Base-by-base conservation (phyloP, 78 protist genomes). In the Guillardia theta region DNA sequence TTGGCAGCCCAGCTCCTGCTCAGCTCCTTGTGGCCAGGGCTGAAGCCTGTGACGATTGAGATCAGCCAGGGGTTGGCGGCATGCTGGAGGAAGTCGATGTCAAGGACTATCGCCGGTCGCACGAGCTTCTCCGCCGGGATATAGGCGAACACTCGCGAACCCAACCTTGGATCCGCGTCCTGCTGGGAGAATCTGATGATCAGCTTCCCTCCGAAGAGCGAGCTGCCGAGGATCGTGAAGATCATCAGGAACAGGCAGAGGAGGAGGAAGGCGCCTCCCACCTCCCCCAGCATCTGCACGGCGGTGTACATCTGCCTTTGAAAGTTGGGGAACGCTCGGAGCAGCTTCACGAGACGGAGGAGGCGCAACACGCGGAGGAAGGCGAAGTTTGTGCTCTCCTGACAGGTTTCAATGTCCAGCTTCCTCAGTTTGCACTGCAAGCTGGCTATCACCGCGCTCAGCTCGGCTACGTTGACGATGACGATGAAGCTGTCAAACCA, bases 311-410 rank as follows among this genome's bases (percentile, higher is more conserved):
- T 22, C 83, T 70, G 83, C 83, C 46, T 43, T 43, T 80, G 90
- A 37, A 80, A 44, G 53, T 39, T 44, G 53, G 90, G 90, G 90
- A 80, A 80, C 24, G 90, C 90, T 19, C 90, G 46, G 90, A 80
- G 50, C 37, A 80, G 45, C 22, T 44, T 37, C 58, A 80, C 90
- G 53, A 44, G 53, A 36, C 90, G 90, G 33, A 80, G 48, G 53
- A 44, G 53, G 33, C 90, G 90, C 27, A 80, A 48, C 12, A 80
- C 50, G 33, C 44, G 0, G 90, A 80, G 36, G 41, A 24, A 70
- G 45, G 10, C 45, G 45, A 70, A 22, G 83, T 24, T 70, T 12
- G 45, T 1, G 41, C 45, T 36, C 83, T 70, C 45, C 36, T 24
- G 33, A 18, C 62, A 53, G 18, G 12, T 18, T 21, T 12, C 62